These are phyloP conservation scores for Xylaria sp. DNA, from an alignment of 2,329 filamentous ascomycete genomes.

Conservation along the genomic window DNA sequence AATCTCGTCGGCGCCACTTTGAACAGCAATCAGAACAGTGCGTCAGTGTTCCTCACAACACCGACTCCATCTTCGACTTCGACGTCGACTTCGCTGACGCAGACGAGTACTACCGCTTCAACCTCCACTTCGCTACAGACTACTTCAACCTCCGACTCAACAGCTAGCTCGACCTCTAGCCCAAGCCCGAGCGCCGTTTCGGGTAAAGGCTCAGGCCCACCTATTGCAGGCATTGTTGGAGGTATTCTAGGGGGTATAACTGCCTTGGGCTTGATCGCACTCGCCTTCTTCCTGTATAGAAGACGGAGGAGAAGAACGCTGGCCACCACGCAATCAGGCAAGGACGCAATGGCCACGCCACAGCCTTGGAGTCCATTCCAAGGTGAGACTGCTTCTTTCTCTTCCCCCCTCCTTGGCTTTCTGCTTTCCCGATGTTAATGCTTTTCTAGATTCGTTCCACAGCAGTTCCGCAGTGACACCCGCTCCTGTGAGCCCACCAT, in stretches of 20 bases:
- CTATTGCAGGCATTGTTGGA: conserved; percentile 33
- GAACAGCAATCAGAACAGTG: conserved; percentile 19
- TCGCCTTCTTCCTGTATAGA: conserved; percentile 30
- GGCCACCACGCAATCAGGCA: neutral
- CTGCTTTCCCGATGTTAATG: conserved; percentile 1
- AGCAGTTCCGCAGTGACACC: conserved; percentile 7
- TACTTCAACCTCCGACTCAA: neutral
- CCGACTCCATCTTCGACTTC: conserved; percentile 7
- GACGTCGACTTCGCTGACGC: neutral
- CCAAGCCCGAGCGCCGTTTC: neutral
- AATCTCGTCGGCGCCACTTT: conserved; percentile 34
- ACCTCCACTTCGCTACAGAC: neutral
- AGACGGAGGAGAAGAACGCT: conserved; percentile 22
- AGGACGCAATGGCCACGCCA: conserved; percentile 3
- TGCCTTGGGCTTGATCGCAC: conserved; percentile 25
- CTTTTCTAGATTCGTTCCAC: conserved; percentile 29
- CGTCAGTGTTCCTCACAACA: conserved; percentile 31
- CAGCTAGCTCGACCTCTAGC: neutral
- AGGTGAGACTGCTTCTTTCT: conserved; percentile 18
- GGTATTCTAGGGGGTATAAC: conserved; percentile 32
- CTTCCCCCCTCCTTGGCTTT: neutral
- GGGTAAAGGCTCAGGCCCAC: neutral
- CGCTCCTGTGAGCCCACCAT: conserved; percentile 12
- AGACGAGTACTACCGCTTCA: neutral
- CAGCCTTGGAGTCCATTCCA: conserved; percentile 39